Base-by-base conservation (phyloP, 371 early-diverging fungal genomes). In the Conidiobolus incongruus region DNA sequence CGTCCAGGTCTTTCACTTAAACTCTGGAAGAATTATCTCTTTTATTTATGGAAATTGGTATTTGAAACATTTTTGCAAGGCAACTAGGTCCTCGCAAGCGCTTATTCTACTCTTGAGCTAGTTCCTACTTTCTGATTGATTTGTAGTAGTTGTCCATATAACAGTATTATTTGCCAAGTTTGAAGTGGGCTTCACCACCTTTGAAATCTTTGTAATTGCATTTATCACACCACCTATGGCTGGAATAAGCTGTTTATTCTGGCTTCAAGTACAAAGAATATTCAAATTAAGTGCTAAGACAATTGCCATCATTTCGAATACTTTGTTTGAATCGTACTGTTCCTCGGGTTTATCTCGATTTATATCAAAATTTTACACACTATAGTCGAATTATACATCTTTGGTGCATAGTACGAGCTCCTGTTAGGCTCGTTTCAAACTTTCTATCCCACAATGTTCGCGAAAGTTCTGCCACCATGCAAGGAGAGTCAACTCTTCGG, bases 1-100 rank as follows among this genome's bases (percentile, higher is more conserved):
- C 61, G 70, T 7, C 69, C 70, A 6, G 72, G 74, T 11, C 62
- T 63, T 3, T 71, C 71, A 5, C 48, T 77, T 24, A 59, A 63
- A 0, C 47, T 34, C 12, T 54, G 60, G 15, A 54, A 52, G 19
- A 69, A 60, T 45, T 49, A 54, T 21, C 38, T 66, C 35, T 35
- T 56, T 0, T 70, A 56, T 49, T 62, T 63, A 2, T 60, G 59
- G 59, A 55, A 55, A 37, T 21, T 38, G 47, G 50, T 54, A 19
- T 50, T 53, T 20, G 48, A 47, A 40, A 58, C 59, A 0, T n/a
- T 28, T 58, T n/a, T 16, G 15, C n/a, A 22, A 51, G 30, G 50
- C 52, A 34, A 45, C 33, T 30, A 44, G 47, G 44, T 45, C 58
- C 24, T 47, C 40, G 39, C 52, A 61, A 38, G 61, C 58, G 2